Base-by-base conservation (phyloP, 169 alveolate species). In the Besnoitia besnoiti region DNA sequence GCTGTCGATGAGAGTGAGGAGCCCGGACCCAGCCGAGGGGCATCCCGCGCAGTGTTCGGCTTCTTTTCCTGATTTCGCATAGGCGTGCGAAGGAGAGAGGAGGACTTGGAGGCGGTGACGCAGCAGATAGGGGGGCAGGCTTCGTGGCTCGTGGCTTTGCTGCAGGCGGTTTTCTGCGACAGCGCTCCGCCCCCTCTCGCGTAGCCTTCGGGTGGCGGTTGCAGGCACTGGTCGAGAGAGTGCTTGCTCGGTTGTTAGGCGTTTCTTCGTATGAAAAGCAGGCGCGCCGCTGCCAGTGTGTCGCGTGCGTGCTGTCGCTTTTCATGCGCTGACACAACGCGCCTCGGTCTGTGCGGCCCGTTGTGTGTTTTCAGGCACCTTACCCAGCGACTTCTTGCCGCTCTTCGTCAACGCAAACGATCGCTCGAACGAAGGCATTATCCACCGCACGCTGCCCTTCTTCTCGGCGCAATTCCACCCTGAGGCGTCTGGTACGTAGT, bases 381-480 rank as follows among this genome's bases (percentile, higher is more conserved):
- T 95, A 44, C 94, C 97, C n/a, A 61, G 90, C 5, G 95, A 94
- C 49, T 95, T 95, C 94, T 84, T 96, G 47, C 96, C 95, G 16
- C 91, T 95, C 67, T 96, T 95, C 85, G 97, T 96, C 49, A 97
- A 97, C 92, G 98, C 98, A 19, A 97, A 97, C 94, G 98, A 97
- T 85, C 95, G 96, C 76, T 90, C 97, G 89, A 94, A 96, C 85
- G 98, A 97, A 91, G 98, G 98, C 27, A 94, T 97, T 77, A 90
- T 95, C 47, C 97, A 97, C 90, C 90, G 95, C 90, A 91, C 75
- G 40, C 93, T 95, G 88, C 98, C 98, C 10, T 97, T 96, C 95
- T 96, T 96, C 89, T 95, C 98, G 35, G 97, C 96, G 27, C 98
- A 97, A 91, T 97, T 96, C 94, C 98, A 96, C 62, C 98, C 98